Base-by-base conservation (phyloP, 352 stramenopile genomes). In the Globisporangium carolinianum region DNA sequence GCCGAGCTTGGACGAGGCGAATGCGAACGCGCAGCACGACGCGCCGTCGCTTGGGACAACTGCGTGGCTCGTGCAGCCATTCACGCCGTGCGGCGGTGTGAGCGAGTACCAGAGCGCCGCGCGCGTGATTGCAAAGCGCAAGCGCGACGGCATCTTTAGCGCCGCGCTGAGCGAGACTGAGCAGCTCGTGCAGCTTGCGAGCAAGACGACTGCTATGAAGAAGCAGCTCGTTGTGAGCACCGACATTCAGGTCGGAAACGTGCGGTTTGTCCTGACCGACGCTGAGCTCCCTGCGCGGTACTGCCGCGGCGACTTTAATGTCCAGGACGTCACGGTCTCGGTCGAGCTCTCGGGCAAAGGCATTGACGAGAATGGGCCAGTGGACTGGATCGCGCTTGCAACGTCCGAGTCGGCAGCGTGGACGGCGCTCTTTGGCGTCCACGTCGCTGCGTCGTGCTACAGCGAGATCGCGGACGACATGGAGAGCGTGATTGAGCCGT, bases 401-500 rank as follows among this genome's bases (percentile, higher is more conserved):
- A 87, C 68, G 7, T 87, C 76, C 35, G 63, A 58, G n/a, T 68
- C 76, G 36, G 82, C 76, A 2, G 68, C 83, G 32, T 90, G 78
- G 78, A 84, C 76, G 2, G 55, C 73, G 4, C 60, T 87, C 6
- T 79, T 89, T 45, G 79, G 80, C 5, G 73, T 87, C 11, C 79
- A 87, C 52, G 62, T 91, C 39, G 69, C 69, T n/a, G 83, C 80
- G 12, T 83, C 79, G 0, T 91, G 78, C 61, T 89, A 81, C 61
- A 87, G 67, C 51, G 80, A 91, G 6, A 56, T 85, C n/a, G 78
- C 69, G 15, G 70, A 71, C n/a, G 67, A 79, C 7, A 89, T 91
- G 80, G 80, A 91, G 54, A 69, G 75, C 41, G 76, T 87, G 37
- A 77, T 91, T 48, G 80, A 91, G 55, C 80, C 78, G 35, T 91